Evolutionary conservation across 164 flowering plant species (phyloP), one percentile per base, ranked within the genome.

Genomic region (grape (Vitis vinifera)): DNA sequence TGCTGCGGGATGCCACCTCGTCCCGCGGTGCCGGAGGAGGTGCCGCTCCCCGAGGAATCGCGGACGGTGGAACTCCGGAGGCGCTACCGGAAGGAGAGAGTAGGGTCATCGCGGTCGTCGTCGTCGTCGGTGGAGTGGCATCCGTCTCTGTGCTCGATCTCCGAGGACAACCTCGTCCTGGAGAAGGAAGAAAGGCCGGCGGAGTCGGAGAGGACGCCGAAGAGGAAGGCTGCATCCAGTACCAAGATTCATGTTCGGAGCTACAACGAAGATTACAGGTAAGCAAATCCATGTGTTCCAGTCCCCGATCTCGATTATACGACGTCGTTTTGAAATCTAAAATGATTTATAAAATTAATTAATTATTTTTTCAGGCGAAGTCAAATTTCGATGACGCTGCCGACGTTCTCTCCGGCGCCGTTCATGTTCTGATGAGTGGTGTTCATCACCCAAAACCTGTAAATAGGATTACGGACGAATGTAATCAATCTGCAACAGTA

Each of bases 351-450:
- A 23, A 23, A 23, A 23, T 23, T 23, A 44, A 23, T 47, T 70
- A 44, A 1, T 8, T 13, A 12, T 44, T 12, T 66, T 66, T 60
- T 17, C 81, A 83, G 84, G 76, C 52, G 68, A 37, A 13, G 16
- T 57, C 30, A 63, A 0, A 2, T 68, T 16, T 52, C 74, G 17
- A 37, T 51, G 10, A 51, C 68, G 1, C 62, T 81, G 15, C 82
- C 83, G 12, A 66, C 80, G 3, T 81, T 81, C 62, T 63, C 87
- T 58, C 80, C 84, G 10, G 65, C 83, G 5, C 83, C 87, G 3
- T 84, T 84, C 76, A 31, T 81, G 80, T 75, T 81, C 11, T 83
- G 72, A 77, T 52, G 48, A 16, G 1, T 23, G 27, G 16, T 2
- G 2, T 23, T 57, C 2, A 4, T 31, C 7, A 31, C 3, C 4